phyloP scores from a whole-genome alignment of 2,329 filamentous ascomycete species.

The Alternaria ventricosa region DNA sequence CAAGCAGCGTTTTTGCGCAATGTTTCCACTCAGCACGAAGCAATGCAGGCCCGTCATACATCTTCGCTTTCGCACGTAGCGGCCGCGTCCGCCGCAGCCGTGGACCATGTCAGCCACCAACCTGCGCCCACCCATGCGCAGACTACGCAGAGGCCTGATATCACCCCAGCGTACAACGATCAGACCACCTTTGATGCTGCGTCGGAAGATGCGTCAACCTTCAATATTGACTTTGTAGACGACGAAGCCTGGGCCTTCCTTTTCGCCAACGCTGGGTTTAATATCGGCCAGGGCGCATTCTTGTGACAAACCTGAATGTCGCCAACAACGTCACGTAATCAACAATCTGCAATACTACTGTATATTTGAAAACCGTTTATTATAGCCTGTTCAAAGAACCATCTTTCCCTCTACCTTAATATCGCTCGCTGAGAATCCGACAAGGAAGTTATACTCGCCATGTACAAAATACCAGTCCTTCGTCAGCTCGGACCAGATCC shows the following conservation, averaged over 20 bases:
- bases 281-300: conserved; percentile 1
- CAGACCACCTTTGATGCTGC: neutral
- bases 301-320: neutral
- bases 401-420: neutral
- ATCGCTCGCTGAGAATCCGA: neutral
- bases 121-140: neutral
- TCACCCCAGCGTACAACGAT: neutral
- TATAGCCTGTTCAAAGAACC: neutral
- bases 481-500: conserved; percentile 5
- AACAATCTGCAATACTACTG: neutral
- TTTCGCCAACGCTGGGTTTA: conserved; percentile 7
- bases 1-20: conserved; percentile 4
- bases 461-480: conserved; percentile 3
- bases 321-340: neutral
- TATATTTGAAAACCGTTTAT: neutral
- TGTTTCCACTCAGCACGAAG: neutral
- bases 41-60: neutral
- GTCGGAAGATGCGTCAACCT: neutral
- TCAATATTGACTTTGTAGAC: neutral
- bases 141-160: neutral
- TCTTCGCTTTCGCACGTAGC: neutral
- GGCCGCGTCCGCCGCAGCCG: neutral
- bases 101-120: neutral
- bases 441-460: conserved; percentile 6
- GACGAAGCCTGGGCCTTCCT: neutral